These are phyloP conservation scores for Rusavskia elegans DNA, from an alignment of 495 filamentous ascomycete species.

Conservation along the genomic window DNA sequence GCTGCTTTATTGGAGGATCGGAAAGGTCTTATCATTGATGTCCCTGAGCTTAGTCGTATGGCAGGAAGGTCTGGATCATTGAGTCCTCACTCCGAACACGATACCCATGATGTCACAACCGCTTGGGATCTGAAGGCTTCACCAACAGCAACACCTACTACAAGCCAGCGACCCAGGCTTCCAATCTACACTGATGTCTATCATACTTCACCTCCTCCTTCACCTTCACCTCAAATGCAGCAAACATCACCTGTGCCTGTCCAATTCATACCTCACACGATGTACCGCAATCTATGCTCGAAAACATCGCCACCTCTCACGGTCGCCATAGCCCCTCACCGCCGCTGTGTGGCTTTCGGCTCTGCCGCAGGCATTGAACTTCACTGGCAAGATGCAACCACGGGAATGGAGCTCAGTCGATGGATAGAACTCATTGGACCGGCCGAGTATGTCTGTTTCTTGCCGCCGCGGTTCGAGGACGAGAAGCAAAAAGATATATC, in stretches of 20 bases:
- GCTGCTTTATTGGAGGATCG: constrained; percentile 47
- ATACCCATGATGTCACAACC: not conserved
- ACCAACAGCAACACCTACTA: not conserved
- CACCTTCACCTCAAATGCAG: not conserved
- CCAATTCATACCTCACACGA: constrained; percentile 14
- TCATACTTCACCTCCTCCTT: not conserved
- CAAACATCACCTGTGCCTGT: not conserved
- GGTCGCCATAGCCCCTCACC: constrained; percentile 52
- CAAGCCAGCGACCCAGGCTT: not conserved
- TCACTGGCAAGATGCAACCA: constrained; percentile 53
- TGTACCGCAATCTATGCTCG: constrained; percentile 46
- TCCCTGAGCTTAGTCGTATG: constrained; percentile 13
- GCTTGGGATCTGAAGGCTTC: constrained; percentile 1
- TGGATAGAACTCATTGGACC: constrained; percentile 55
- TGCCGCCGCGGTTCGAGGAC: constrained; percentile 35
- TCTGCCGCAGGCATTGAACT: constrained; percentile 52
- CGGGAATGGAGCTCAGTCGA: constrained; percentile 38
- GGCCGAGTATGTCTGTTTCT: constrained; percentile 50
- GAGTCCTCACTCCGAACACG: not conserved
- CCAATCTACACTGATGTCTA: not conserved
- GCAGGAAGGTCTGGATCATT: not conserved
- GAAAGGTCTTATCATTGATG: constrained; percentile 46
- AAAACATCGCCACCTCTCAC: constrained; percentile 49
- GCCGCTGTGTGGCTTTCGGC: constrained; percentile 56
- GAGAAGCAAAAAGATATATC: constrained; percentile 31